Evolutionary conservation across 768 basidiomycete species (phyloP).

Genomic region (Podaxis sp.): DNA sequence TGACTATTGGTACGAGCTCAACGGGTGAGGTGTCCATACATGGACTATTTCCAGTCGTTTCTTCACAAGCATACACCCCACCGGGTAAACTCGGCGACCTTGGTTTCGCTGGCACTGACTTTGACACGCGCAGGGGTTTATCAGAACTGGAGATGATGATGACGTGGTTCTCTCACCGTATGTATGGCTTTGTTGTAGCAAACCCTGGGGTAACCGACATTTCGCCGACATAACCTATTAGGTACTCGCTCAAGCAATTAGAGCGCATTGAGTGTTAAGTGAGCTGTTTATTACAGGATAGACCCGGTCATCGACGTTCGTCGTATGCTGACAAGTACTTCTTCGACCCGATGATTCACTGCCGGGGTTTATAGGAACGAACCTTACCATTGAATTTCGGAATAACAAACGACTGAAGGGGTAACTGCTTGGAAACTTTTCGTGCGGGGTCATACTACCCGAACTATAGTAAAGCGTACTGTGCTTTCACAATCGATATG

Average conservation of each 20-base stretch:
- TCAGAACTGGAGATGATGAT: background rate
- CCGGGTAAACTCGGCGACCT: background rate
- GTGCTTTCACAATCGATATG: background rate
- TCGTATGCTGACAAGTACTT: background rate
- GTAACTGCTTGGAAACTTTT: background rate
- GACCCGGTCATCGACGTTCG: background rate
- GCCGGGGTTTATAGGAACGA: too few species aligned
- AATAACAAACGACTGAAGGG: background rate
- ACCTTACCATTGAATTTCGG: too few species aligned
- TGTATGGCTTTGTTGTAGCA: background rate
- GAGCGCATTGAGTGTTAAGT: background rate
- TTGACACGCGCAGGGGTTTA: background rate
- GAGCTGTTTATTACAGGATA: too few species aligned
- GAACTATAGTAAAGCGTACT: background rate
- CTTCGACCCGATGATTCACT: background rate
- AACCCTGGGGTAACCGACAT: background rate
- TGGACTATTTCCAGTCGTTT: background rate
- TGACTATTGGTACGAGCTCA: background rate
- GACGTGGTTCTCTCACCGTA: background rate
- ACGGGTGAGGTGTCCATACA: background rate
- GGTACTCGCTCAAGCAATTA: too few species aligned
- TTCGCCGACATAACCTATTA: background rate
- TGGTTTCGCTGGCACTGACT: background rate
- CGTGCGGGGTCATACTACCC: background rate
- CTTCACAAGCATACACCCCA: background rate